Evolutionary conservation across 352 stramenopile species (phyloP).

Genomic region (Paralagenidium karlingii): DNA sequence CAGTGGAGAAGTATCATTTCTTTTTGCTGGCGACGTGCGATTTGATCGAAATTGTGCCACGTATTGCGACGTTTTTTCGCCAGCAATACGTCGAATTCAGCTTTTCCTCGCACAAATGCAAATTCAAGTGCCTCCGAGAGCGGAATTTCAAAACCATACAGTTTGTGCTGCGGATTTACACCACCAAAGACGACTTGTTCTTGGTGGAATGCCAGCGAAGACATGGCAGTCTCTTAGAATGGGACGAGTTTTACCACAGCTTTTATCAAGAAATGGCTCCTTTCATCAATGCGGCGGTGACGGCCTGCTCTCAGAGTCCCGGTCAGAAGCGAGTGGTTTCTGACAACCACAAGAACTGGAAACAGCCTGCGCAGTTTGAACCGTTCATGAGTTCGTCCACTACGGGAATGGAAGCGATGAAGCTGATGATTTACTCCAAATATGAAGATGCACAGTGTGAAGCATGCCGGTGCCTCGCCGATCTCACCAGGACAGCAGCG

Average conservation of each 20-base stretch:
- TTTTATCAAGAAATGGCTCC: slow-evolving; percentile 41
- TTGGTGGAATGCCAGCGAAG: slow-evolving; percentile 70
- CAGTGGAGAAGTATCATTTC: slow-evolving; percentile 74
- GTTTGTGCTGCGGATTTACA: slow-evolving; percentile 63
- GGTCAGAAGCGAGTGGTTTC: slow-evolving; percentile 39
- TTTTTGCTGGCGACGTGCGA: slow-evolving; percentile 26
- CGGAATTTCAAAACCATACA: slow-evolving; percentile 76
- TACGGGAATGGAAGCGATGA: slow-evolving; percentile 63
- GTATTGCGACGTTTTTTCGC: slow-evolving; percentile 11
- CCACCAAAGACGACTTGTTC: slow-evolving; percentile 16
- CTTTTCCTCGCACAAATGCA: slow-evolving; percentile 63
- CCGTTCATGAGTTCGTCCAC: slow-evolving; percentile 19
- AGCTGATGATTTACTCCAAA: slow-evolving; percentile 73
- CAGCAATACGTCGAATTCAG: slow-evolving; percentile 48
- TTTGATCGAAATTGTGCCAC: slow-evolving; percentile 5
- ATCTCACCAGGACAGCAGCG: slow-evolving; percentile 49
- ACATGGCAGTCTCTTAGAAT: slow-evolving; percentile 57
- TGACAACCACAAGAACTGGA: slow-evolving; percentile 7
- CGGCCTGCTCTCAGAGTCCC: slow-evolving; percentile 45
- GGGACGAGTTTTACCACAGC: slow-evolving; percentile 69
- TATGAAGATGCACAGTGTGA: slow-evolving; percentile 60
- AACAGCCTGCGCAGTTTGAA: slow-evolving; percentile 40
- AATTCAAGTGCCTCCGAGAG: slow-evolving; percentile 82
- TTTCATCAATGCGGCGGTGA: slow-evolving; percentile 28
- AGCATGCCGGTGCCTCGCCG: slow-evolving; percentile 53